Evolutionary conservation across 352 stramenopile genomes (phyloP), one percentile per base, ranked within the genome.

Genomic region (Phytophthora colocasiae): DNA sequence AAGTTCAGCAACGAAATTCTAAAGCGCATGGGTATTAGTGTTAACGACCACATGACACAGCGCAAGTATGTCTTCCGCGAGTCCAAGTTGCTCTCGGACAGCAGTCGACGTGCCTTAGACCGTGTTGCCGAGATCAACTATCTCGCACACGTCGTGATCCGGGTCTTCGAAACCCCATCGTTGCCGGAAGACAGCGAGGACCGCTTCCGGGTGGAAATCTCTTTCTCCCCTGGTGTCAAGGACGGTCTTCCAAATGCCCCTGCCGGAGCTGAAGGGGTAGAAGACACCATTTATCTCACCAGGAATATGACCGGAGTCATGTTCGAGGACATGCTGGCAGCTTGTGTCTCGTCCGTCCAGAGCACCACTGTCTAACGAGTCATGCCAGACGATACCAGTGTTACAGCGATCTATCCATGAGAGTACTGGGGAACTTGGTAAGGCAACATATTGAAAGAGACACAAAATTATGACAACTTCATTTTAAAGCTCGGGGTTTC

Each of bases 71-170:
- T 92, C 32, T 93, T 93, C 64, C 75, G 81, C 67, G 75, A 89
- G 67, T 88, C 87, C 41, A 94, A 92, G 58, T 80, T 96, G 58
- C 87, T 94, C 55, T 89, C 85, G 15, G 78, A 90, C 56, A 83
- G 80, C 34, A 92, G 79, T 59, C 84, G 77, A 26, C 63, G 77
- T 41, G 84, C 85, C 27, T 61, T 98, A 51, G 82, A 98, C 51
- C 89, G 95, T 51, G 81, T 98, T 40, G 85, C 84, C 11, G 97
- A 99, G 77, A 85, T 99, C 41, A 99, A 98, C 73, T 99, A 99
- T 69, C 76, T 99, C 6, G 98, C 97, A 15, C 98, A 99, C 63
- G 92, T 99, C 53, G 93, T 99, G 3, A 98, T 99, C 49, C 93
- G 98, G 17, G 85, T 99, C 36, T 99, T 99, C 55, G 98, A 99